phyloP scores from a whole-genome alignment of 164 flowering plant species.

The Hamamelis virginiana region DNA sequence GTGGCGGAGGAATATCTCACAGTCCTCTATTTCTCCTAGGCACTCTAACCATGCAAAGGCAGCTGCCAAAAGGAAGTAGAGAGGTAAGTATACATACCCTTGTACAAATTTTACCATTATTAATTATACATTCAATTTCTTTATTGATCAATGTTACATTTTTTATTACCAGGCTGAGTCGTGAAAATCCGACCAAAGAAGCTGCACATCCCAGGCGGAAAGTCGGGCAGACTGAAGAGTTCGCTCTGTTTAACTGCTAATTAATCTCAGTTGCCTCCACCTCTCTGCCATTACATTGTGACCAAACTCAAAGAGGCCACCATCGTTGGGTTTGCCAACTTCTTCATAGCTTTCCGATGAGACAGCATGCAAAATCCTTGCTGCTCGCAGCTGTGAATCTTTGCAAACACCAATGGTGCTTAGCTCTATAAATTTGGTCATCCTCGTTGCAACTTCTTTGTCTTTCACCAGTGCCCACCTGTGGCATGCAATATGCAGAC shows the following conservation, averaged over 20 bases:
- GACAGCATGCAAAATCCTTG: slow-evolving; percentile 52
- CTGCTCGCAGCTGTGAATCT: slow-evolving; percentile 84
- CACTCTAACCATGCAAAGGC: slow-evolving; percentile 95
- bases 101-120: too few relatives aligned
- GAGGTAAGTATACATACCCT: too few relatives aligned
- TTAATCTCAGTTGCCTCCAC: slow-evolving; percentile 52
- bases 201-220: slow-evolving; percentile 38
- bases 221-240: slow-evolving; percentile 55
- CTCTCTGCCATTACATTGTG: slow-evolving; percentile 40
- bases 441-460: slow-evolving; percentile 51
- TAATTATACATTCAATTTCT: too few relatives aligned
- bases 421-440: slow-evolving; percentile 69
- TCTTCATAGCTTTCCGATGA: slow-evolving; percentile 45
- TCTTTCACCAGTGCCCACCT: slow-evolving; percentile 93
- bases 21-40: slow-evolving; percentile 55
- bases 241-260: slow-evolving; percentile 40
- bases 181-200: slow-evolving; percentile 28
- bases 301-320: slow-evolving; percentile 47
- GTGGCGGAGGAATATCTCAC: slow-evolving; percentile 51
- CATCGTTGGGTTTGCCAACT: not conserved
- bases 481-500: slow-evolving; percentile 21
- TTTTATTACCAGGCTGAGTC: slow-evolving; percentile 59
- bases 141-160: not conserved
- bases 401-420: slow-evolving; percentile 83
- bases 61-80: slow-evolving; percentile 41